Conservation (phyloP, 1,139 yeast species). For the Yamadazyma sp. region DNA sequence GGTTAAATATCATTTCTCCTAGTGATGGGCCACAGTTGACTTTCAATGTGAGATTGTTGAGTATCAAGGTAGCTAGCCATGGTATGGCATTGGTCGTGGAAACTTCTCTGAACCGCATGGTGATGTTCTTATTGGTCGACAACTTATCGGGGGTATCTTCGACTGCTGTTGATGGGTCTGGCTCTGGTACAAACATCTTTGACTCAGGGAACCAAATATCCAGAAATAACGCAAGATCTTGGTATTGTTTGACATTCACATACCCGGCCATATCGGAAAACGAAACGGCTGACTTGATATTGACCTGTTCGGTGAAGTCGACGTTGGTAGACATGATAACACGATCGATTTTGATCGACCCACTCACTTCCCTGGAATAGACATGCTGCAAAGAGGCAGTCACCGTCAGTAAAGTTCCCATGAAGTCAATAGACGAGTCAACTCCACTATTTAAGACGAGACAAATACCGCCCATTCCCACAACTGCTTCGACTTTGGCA, state of each 20-base stretch:
- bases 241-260: slow-evolving; percentile 79
- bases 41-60: slow-evolving; percentile 52
- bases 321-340: slow-evolving; percentile 43
- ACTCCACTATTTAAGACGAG: slow-evolving; percentile 56
- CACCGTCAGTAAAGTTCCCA: slow-evolving; percentile 48
- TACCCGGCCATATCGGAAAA: slow-evolving; percentile 60
- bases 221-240: slow-evolving; percentile 76
- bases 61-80: slow-evolving; percentile 64
- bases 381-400: slow-evolving; percentile 82
- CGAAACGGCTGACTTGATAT: slow-evolving; percentile 51
- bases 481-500: slow-evolving; percentile 87
- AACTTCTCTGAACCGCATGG: slow-evolving; percentile 57
- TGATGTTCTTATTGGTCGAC: slow-evolving; percentile 40
- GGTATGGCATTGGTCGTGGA: slow-evolving; percentile 69
- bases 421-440: slow-evolving; percentile 31
- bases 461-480: slow-evolving; percentile 65
- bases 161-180: neutral
- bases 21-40: slow-evolving; percentile 84
- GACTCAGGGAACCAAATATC: slow-evolving; percentile 76
- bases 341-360: slow-evolving; percentile 60
- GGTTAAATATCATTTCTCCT: slow-evolving; percentile 57
- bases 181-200: neutral
- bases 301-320: slow-evolving; percentile 32
- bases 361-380: slow-evolving; percentile 87
- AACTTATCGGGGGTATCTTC: slow-evolving; percentile 1